Conservation (phyloP, 2,329 filamentous ascomycete genomes). For the Verticillium albo-atrum region DNA sequence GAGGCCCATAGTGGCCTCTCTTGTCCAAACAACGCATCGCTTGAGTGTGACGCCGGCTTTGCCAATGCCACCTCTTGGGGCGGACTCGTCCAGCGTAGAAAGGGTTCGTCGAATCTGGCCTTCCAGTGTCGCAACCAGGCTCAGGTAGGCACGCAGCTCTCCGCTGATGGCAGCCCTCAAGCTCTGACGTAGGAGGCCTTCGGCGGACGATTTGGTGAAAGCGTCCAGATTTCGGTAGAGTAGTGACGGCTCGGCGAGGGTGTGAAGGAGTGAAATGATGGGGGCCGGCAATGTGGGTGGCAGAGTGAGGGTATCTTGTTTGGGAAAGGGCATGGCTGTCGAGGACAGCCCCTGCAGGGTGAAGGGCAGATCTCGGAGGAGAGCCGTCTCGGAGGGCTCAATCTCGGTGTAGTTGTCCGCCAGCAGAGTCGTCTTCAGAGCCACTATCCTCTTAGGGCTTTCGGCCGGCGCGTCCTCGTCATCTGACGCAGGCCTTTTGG, state of each 20-base stretch:
- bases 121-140: constrained; percentile 86
- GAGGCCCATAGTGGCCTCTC: constrained; percentile 93
- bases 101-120: constrained; percentile 84
- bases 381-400: constrained; percentile 59
- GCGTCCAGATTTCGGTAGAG: constrained; percentile 75
- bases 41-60: constrained; percentile 92
- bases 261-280: constrained; percentile 81
- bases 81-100: constrained; percentile 63
- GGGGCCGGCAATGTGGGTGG: constrained; percentile 78
- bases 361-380: constrained; percentile 81
- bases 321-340: constrained; percentile 72
- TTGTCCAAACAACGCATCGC: constrained; percentile 93
- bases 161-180: constrained; percentile 78
- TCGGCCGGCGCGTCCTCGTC: constrained; percentile 26
- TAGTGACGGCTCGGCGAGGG: constrained; percentile 88
- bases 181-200: constrained; percentile 87
- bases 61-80: constrained; percentile 66
- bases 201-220: constrained; percentile 77
- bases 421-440: constrained; percentile 52
- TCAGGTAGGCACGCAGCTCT: constrained; percentile 85
- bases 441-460: constrained; percentile 41
- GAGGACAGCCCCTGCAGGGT: constrained; percentile 91
- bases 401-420: constrained; percentile 53
- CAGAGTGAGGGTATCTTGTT: constrained; percentile 65
- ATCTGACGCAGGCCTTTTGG: constrained; percentile 24